These are phyloP conservation scores for Colletotrichum ledebouriae DNA, from an alignment of 2,329 filamentous ascomycete species.

Conservation along the genomic window DNA sequence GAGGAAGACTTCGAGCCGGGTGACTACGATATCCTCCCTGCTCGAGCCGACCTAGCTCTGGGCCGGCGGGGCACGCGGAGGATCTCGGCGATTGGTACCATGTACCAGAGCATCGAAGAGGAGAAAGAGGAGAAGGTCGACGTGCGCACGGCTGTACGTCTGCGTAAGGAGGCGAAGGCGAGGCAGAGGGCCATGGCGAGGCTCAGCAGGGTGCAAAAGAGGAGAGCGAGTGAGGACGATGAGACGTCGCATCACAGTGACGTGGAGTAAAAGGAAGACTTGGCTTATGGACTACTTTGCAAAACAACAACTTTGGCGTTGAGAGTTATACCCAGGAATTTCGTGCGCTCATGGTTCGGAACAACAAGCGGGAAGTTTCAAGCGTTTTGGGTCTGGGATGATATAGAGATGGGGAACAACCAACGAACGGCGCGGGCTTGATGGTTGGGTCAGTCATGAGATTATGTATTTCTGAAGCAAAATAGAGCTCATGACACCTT, in stretches of 20 bases:
- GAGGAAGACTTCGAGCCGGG: constrained; percentile 20
- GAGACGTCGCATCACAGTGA: not conserved
- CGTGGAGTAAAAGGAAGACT: not conserved
- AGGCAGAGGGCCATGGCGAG: constrained; percentile 44
- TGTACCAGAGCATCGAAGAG: constrained; percentile 39
- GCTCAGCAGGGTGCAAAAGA: constrained; percentile 3
- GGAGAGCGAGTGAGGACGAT: not conserved
- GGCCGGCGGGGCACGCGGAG: constrained; percentile 38
- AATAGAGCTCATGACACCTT: constrained; percentile 24
- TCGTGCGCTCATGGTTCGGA: not conserved
- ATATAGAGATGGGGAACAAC: not conserved
- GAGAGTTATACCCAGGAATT: constrained; percentile 26
- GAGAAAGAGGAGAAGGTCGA: constrained; percentile 46
- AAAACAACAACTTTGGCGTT: constrained; percentile 11
- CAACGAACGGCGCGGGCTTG: not conserved
- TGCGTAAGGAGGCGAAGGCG: constrained; percentile 52
- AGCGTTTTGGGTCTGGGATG: not conserved
- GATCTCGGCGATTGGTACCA: constrained; percentile 41
- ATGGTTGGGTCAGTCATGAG: constrained; percentile 3
- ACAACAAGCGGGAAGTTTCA: not conserved
- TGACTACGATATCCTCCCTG: constrained; percentile 14
- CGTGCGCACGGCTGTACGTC: constrained; percentile 47
- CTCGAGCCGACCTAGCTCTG: constrained; percentile 29
- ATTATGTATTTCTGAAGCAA: not conserved
- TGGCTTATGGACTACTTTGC: not conserved